A percentile compares a stretch with the other conserved stretches of the same genome.
Evolutionary conservation across 441 rosid genomes (phyloP).

Genomic region (Erysimum pusillum): DNA sequence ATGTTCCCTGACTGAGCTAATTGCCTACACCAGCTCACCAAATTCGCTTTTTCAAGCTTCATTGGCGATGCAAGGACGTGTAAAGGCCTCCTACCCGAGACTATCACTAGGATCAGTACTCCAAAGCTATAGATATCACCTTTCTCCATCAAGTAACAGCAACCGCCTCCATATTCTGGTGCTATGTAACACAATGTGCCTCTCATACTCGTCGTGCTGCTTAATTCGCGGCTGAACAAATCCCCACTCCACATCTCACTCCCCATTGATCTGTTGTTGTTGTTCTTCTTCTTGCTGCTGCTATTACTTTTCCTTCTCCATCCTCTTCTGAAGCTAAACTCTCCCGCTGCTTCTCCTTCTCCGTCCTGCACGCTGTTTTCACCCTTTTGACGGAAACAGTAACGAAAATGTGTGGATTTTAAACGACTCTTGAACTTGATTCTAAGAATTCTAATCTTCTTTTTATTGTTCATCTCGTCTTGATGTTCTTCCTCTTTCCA

Average conservation of each 20-base stretch:
- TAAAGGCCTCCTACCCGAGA: conserved; percentile 94
- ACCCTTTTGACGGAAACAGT: conserved; percentile 55
- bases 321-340: conserved; percentile 92
- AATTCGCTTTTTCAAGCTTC: conserved; percentile 93
- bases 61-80: conserved; percentile 91
- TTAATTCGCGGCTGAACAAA: conserved; percentile 86
- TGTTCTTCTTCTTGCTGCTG: conserved; percentile 50
- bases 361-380: conserved; percentile 51
- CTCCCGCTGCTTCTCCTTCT: conserved; percentile 68
- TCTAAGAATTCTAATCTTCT: conserved; percentile 56
- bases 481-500: conserved; percentile 96
- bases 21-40: conserved; percentile 95
- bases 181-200: conserved; percentile 96
- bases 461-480: conserved; percentile 58
- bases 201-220: conserved; percentile 99
- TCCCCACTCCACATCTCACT: conserved; percentile 98
- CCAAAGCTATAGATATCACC: conserved; percentile 96
- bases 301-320: conserved; percentile 62
- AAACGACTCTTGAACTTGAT: conserved; percentile 71
- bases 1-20: conserved; percentile 83
- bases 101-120: conserved; percentile 85
- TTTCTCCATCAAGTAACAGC: conserved; percentile 91
- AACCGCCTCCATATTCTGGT: conserved; percentile 87
- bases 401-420: conserved; percentile 63
- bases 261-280: conserved; percentile 54